Evolutionary conservation across 2,329 filamentous ascomycete species (phyloP), one percentile per base, ranked within the genome.

Genomic region (Aspergillus sp.): DNA sequence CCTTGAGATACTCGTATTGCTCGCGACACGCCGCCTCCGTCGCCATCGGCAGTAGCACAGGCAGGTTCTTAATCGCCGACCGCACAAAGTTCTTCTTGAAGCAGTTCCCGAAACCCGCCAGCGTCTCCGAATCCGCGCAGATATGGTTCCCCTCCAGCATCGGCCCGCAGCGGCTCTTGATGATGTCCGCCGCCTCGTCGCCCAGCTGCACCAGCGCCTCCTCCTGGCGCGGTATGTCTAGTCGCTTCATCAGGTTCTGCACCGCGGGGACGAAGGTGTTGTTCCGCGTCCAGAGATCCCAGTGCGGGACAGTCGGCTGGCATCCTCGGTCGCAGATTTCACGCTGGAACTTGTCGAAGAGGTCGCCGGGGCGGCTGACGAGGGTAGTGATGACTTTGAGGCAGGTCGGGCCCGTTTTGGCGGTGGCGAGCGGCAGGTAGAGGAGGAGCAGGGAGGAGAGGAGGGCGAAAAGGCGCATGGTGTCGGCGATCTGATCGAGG

Each of bases 361-460:
- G 30, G 13, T 55, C 47, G 25, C 39, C 40, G 2, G 53, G 53
- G 33, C 53, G 50, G 29, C 50, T 44, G 26, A 51, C 45, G 8
- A 57, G 44, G 5, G 85, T 83, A 25, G 89, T 82, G n/a, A 95
- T 86, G 15, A 93, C 86, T 33, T 66, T 94, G 43, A 83, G 78
- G 53, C 82, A 95, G 29, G 84, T 80, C 38, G 86, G 85, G 15
- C 51, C 51, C 34, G 55, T 36, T 8, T 47, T 49, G 15, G 48
- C 37, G 25, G 42, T 40, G 22, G 47, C 40, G 5, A 40, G 28
- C 5, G 42, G 31, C 27, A 42, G 32, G 32, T 44, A 30, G 30
- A 37, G 13, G 30, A 53, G 28, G 15, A 43, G 16, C 22, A 53
- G 36, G 15, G 48, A 15, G 20, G 44, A 20, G 11, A 41, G 29